Evolutionary conservation across 2,329 filamentous ascomycete species (phyloP), one percentile per base, ranked within the genome.

Genomic region (Aspergillus ochraceoroseus): DNA sequence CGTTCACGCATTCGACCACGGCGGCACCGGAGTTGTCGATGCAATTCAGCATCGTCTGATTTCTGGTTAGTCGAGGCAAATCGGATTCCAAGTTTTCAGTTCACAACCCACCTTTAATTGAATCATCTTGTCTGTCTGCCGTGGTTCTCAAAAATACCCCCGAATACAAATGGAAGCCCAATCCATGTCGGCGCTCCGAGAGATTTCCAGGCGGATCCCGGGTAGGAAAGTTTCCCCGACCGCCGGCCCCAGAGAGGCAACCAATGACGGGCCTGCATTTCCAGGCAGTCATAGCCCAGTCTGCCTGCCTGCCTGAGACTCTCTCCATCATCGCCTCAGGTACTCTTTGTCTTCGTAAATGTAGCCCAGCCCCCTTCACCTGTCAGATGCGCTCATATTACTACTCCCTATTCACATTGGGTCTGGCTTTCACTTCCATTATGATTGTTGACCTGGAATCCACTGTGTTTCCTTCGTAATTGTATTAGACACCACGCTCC

Each of bases 1-100:
- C 85, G 64, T 90, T 84, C 65, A 85, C 86, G 72, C 92, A 98
- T 73, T 98, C 92, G 70, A 96, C 92, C 54, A 98, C 76, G 58
- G 92, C 89, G 55, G 92, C 92, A 64, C 92, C 92, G 52, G 92
- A 96, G 75, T 95, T 98, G 83, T 98, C 92, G 80, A 98, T 96
- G 82, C 92, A 96, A 72, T 92, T 95, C 59, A 98, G 79, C 80
- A 98, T 87, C 64, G 89, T 85, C 92, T 95, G 55, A 15, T 8
- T 4, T 2, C 12, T 15, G 18, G 18, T 33, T 53, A 36, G 56
- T 49, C 33, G 23, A 12, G 13, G 31, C 34, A 20, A 2, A 2
- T n/a, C n/a, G n/a, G n/a, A n/a, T n/a, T n/a, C n/a, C n/a, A n/a
- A n/a, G n/a, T n/a, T n/a, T n/a, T n/a, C n/a, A n/a, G n/a, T n/a